Conservation (phyloP, 768 basidiomycete genomes). For the Trametes villosa region DNA sequence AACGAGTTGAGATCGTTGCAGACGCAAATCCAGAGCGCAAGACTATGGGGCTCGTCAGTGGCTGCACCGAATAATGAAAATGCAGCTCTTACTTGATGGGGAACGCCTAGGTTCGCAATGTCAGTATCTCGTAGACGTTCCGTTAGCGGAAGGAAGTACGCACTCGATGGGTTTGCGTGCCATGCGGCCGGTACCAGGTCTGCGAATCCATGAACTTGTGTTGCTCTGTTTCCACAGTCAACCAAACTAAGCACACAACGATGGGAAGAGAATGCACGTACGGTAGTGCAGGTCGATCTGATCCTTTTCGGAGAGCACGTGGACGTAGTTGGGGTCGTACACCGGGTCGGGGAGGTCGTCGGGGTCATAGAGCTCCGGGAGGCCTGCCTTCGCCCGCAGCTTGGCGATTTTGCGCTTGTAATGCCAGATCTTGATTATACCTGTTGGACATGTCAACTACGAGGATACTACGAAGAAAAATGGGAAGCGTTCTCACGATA, state of each 20-base stretch:
- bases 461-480: neutral
- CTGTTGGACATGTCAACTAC: slow-evolving; percentile 38
- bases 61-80: neutral
- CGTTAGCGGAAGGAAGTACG: no score
- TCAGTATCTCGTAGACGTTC: neutral
- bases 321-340: slow-evolving; percentile 72
- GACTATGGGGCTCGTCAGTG: slow-evolving; percentile 39
- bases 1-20: slow-evolving; percentile 78
- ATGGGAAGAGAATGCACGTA: slow-evolving; percentile 38
- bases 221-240: slow-evolving; percentile 52
- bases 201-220: slow-evolving; percentile 68
- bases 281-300: slow-evolving; percentile 68
- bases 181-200: slow-evolving; percentile 89
- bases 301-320: slow-evolving; percentile 68
- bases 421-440: slow-evolving; percentile 73
- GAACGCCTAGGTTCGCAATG: slow-evolving; percentile 53
- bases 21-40: slow-evolving; percentile 73
- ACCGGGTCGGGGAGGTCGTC: slow-evolving; percentile 83
- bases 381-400: slow-evolving; percentile 61
- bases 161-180: slow-evolving; percentile 78
- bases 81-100: slow-evolving; percentile 63
- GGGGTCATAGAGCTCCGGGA: slow-evolving; percentile 70
- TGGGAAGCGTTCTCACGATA: slow-evolving; percentile 52
- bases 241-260: neutral
- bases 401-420: slow-evolving; percentile 65